Evolutionary conservation across 176 grass and related monocot species (phyloP).

Genomic region (Eremochloa ophiuroides): DNA sequence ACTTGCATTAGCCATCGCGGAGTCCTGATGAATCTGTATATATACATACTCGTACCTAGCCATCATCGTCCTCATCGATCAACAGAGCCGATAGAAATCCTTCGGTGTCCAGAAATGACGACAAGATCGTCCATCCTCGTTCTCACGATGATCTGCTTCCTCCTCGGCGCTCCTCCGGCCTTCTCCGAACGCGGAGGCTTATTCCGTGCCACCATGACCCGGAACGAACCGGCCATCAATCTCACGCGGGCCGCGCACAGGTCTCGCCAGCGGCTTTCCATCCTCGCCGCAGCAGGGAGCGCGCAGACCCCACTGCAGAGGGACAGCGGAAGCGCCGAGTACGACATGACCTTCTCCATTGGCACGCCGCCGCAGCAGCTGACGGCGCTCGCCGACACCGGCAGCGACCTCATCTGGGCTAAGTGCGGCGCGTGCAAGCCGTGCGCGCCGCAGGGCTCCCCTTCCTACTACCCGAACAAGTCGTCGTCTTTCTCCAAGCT

Average conservation of each 20-base stretch:
- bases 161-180: not conserved
- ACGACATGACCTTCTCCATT: not conserved
- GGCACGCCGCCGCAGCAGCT: not conserved
- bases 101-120: not conserved
- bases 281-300: not conserved
- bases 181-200: not conserved
- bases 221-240: not conserved
- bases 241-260: not conserved
- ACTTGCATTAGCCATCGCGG: too few relatives aligned
- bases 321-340: not conserved
- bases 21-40: too few relatives aligned
- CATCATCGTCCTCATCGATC: too few relatives aligned
- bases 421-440: not conserved
- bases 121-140: not conserved
- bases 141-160: not conserved
- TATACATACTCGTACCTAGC: too few relatives aligned
- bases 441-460: not conserved
- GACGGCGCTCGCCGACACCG: not conserved
- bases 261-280: not conserved
- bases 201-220: slow-evolving; percentile 1
- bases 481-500: not conserved
- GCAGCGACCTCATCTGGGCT: not conserved
- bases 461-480: not conserved
- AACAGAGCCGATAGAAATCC: too few relatives aligned
- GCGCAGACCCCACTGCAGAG: not conserved